Evolutionary conservation across 2,329 filamentous ascomycete species (phyloP), one percentile per base, ranked within the genome.

Genomic region (Aspergillus versicolor): DNA sequence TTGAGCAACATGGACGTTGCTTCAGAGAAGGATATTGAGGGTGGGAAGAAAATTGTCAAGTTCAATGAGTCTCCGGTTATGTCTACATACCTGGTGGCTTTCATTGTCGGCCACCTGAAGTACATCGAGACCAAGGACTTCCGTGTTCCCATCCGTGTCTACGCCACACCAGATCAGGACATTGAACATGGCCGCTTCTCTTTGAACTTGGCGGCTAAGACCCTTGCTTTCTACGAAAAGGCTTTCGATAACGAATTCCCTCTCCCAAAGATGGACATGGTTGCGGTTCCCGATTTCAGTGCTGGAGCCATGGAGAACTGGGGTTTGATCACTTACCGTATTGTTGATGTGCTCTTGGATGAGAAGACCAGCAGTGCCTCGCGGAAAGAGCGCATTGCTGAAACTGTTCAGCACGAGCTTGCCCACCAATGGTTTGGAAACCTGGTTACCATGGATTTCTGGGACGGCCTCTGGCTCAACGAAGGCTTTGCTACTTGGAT

Each of bases 361-460:
- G 91, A 97, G 76, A 94, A 95, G 82, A 89, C 85, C 3, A 94
- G 90, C 68, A 90, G 92, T 69, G 92, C 93, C 19, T 88, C 89
- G 38, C 91, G 88, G 60, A 97, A 96, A 79, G 90, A 97, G 79
- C 88, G 92, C 40, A 90, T 97, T 54, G 93, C 93, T 52, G 93
- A 97, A 75, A 91, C 94, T 41, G 93, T 97, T 27, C 92, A 97
- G 81, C 93, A 97, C 78, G 93, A 97, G 75, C 81, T 97, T 71
- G 93, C 93, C 41, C 93, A 97, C 77, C 93, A 97, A 76, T 97
- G 93, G 93, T 97, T 97, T 70, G 93, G 93, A 61, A 97, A 97
- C 78, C 79, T 97, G 52, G 93, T 97, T 27, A 97, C 93, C 52
- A 97, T 97, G 92, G 92, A 96, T 74, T 97, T 95, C 82, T 97